These are phyloP conservation scores for Gossypium trilobum DNA, from an alignment of 441 rosid genomes.

Conservation along the genomic window DNA sequence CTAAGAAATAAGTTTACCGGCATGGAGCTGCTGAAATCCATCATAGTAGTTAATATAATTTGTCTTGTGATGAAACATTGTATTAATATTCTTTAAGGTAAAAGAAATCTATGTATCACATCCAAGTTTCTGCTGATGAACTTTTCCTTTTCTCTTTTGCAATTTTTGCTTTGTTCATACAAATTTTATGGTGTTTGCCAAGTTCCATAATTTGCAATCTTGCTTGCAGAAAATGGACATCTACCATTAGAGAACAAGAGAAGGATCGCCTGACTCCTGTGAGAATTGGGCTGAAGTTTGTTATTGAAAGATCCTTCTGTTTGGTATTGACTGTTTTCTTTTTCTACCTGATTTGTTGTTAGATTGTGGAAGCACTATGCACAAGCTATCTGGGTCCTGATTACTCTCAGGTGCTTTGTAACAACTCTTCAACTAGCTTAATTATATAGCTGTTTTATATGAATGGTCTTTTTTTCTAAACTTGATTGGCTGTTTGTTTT, in stretches of 20 bases:
- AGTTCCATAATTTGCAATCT: conserved; percentile 3
- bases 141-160: not conserved
- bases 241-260: conserved; percentile 64
- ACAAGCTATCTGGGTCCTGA: conserved; percentile 85
- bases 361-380: conserved; percentile 77
- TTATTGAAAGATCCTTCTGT: not conserved
- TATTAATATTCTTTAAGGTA: not conserved
- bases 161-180: not conserved
- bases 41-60: not conserved
- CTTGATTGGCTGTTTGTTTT: conserved; percentile 25
- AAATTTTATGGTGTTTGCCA: not conserved
- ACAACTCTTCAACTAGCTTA: conserved; percentile 5
- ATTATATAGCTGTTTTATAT: conserved; percentile 5
- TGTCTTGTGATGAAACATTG: not conserved
- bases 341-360: conserved; percentile 15
- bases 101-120: not conserved
- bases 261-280: conserved; percentile 80
- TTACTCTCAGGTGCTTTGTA: conserved; percentile 61
- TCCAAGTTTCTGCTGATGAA: not conserved
- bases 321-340: conserved; percentile 9
- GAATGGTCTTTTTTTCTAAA: conserved; percentile 5
- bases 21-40: not conserved
- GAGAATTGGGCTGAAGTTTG: conserved; percentile 25
- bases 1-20: not conserved
- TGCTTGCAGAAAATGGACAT: conserved; percentile 70